Evolutionary conservation across 768 basidiomycete genomes (phyloP), one percentile per base, ranked within the genome.

Genomic region (Mycena vulgaris): DNA sequence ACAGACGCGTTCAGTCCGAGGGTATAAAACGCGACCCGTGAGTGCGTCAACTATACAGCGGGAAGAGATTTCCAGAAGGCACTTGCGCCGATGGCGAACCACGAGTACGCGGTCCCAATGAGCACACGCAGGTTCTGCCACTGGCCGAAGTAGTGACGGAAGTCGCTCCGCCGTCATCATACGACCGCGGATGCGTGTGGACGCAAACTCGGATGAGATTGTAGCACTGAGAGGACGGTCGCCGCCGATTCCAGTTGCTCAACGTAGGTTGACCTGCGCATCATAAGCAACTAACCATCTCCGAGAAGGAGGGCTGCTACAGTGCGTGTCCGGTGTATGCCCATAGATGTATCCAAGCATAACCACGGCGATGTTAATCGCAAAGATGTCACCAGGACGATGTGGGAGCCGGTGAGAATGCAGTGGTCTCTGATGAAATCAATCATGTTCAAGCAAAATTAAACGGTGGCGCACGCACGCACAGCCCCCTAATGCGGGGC

Each of bases 341-440:
- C 89, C 89, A 59, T 96, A 96, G 64, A 96, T 90, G 76, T 92
- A 93, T 35, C 92, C 94, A 68, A 97, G 82, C 94, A 96, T 96
- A 0, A 85, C 85, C 0, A 92, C 89, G 1, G 90, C 94, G 49
- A 96, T 93, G 80, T 91, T 95, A 81, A 97, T 97, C 13, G 94
- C 93, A 75, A 96, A 97, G 70, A 96, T 92, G 71, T 95, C 95
- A 75, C 94, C n/a, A n/a, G n/a, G n/a, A n/a, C n/a, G n/a, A 94
- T 70, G 89, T 89, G 63, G 21, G 17, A 60, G 35, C 23, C 21
- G 23, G 23, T 23, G n/a, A 16, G 13, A 30, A 37, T 47, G 42
- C 37, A n/a, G n/a, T n/a, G n/a, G n/a, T n/a, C 49, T 21, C 58
- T 27, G 9, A 6, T 57, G 35, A 37, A 37, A 30, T 45, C n/a